phyloP scores from a whole-genome alignment of 768 basidiomycete genomes.

The Cubamyces sp. region DNA sequence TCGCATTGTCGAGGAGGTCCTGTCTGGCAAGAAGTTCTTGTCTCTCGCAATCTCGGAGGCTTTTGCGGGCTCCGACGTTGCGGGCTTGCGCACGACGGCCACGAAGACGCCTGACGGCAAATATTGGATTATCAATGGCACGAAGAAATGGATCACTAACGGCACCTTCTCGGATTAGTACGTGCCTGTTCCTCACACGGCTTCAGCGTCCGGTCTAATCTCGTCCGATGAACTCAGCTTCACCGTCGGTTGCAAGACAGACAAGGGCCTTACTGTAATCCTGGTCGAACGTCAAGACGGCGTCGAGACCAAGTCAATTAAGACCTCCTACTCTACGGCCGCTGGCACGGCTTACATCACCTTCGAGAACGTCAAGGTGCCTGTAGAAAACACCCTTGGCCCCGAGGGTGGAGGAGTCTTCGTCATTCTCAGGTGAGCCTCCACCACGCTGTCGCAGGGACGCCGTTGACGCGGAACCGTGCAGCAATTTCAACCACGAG shows the following conservation, averaged over 20 bases:
- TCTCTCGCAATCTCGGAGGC: slow-evolving; percentile 89
- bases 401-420: slow-evolving; percentile 74
- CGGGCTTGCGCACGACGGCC: slow-evolving; percentile 77
- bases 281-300: slow-evolving; percentile 82
- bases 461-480: slow-evolving; percentile 35
- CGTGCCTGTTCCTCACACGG: neutral
- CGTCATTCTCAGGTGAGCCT: slow-evolving; percentile 54
- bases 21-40: slow-evolving; percentile 82
- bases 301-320: slow-evolving; percentile 84
- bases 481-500: slow-evolving; percentile 92
- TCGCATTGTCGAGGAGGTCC: slow-evolving; percentile 63
- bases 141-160: slow-evolving; percentile 90
- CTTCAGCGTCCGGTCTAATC: neutral
- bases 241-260: slow-evolving; percentile 28
- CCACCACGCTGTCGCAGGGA: neutral
- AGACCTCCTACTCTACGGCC: slow-evolving; percentile 85
- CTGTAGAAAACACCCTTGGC: slow-evolving; percentile 86
- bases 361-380: slow-evolving; percentile 84
- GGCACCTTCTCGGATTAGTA: slow-evolving; percentile 54
- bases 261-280: slow-evolving; percentile 81
- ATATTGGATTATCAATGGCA: slow-evolving; percentile 83
- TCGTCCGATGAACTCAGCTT: slow-evolving; percentile 29
- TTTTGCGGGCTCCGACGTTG: slow-evolving; percentile 85
- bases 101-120: slow-evolving; percentile 82
- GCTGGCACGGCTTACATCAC: slow-evolving; percentile 89